Conservation (phyloP, 805 yeast genomes). For the Komagataella pastoris region DNA sequence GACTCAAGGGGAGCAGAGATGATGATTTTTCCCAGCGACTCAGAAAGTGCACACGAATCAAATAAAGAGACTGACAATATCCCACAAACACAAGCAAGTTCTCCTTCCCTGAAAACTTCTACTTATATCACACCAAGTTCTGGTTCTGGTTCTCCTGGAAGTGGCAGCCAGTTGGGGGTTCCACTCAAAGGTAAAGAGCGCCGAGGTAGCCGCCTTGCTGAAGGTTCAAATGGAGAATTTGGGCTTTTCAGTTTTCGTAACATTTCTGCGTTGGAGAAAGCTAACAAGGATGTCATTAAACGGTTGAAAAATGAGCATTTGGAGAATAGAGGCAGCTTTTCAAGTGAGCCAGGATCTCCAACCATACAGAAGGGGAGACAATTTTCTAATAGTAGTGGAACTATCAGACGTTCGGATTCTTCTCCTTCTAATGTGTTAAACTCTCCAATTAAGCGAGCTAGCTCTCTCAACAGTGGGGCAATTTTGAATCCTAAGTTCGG, state of each 20-base stretch:
- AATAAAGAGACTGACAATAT: slow-evolving; percentile 11
- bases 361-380: slow-evolving; percentile 5
- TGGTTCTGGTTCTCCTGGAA: slow-evolving; percentile 10
- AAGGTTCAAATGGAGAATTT: slow-evolving; percentile 56
- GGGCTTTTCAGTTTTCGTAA: slow-evolving; percentile 90
- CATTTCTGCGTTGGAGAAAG: slow-evolving; percentile 79
- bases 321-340: slow-evolving; percentile 30
- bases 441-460: background rate
- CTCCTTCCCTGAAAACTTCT: slow-evolving; percentile 8
- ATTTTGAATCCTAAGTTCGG: background rate
- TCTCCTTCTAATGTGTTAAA: background rate
- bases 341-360: slow-evolving; percentile 22
- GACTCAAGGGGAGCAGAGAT: slow-evolving; percentile 81
- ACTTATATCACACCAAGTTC: slow-evolving; percentile 13
- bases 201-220: slow-evolving; percentile 60
- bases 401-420: background rate
- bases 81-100: slow-evolving; percentile 1
- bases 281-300: slow-evolving; percentile 85
- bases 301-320: slow-evolving; percentile 75
- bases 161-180: slow-evolving; percentile 21
- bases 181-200: slow-evolving; percentile 55
- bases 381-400: background rate
- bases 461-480: background rate
- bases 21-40: slow-evolving; percentile 40
- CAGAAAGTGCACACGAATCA: slow-evolving; percentile 17